Conservation (phyloP, 1,139 yeast species). For the Hyphopichia burtonii region DNA sequence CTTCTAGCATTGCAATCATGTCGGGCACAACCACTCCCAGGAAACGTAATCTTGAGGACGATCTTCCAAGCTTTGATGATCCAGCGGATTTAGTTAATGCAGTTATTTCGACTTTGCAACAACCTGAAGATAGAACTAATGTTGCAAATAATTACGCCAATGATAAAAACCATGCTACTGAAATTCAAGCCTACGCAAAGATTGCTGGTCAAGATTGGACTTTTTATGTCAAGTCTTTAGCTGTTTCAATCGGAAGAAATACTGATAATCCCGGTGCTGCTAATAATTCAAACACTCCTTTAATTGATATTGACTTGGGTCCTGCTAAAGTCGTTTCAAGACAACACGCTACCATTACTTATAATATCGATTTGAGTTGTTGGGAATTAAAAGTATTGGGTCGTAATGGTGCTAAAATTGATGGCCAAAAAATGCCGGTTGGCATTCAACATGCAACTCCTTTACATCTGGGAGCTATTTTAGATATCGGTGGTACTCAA, state of each 20-base stretch:
- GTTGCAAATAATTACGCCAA: conserved; percentile 56
- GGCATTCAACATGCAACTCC: conserved; percentile 51
- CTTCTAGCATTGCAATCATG: conserved; percentile 10
- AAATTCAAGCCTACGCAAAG: conserved; percentile 94
- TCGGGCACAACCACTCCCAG: conserved; percentile 29
- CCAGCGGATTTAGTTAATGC: conserved; percentile 54
- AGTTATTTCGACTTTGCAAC: conserved; percentile 46
- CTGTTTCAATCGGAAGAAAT: conserved; percentile 80
- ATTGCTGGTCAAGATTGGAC: conserved; percentile 96
- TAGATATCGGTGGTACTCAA: conserved; percentile 96
- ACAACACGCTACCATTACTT: conserved; percentile 80
- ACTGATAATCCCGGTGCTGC: conserved; percentile 46
- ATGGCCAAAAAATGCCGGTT: conserved; percentile 58
- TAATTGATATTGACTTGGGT: conserved; percentile 85
- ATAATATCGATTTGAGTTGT: conserved; percentile 67
- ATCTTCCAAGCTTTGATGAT: conserved; percentile 41
- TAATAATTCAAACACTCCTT: conserved; percentile 10
- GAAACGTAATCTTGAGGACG: conserved; percentile 24
- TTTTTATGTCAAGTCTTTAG: conserved; percentile 80
- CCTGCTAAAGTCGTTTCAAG: conserved; percentile 96
- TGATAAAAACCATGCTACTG: conserved; percentile 72
- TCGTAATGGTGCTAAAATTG: conserved; percentile 90
- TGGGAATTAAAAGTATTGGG: conserved; percentile 89
- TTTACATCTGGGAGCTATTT: conserved; percentile 78
- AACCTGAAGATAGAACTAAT: conserved; percentile 51